These are phyloP conservation scores for Xylaria palmicola DNA, from an alignment of 495 filamentous ascomycete species.

Conservation along the genomic window DNA sequence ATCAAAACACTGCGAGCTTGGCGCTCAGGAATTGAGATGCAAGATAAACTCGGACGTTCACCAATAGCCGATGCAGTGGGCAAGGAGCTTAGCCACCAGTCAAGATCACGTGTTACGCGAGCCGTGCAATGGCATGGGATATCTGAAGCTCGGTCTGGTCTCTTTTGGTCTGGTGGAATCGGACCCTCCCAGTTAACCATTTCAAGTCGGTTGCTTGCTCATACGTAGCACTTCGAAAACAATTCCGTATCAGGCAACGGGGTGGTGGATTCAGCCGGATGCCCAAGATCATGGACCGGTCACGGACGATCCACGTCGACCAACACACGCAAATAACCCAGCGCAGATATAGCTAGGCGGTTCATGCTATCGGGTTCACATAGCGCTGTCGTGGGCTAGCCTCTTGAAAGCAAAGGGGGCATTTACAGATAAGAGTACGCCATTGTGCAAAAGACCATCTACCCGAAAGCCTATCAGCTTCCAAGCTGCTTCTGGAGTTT, in stretches of 20 bases:
- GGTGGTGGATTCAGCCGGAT: background rate
- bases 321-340: background rate
- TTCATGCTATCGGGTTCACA: background rate
- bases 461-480: background rate
- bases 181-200: background rate
- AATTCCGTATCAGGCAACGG: conserved; percentile 28
- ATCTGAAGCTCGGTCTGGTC: background rate
- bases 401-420: background rate
- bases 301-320: background rate
- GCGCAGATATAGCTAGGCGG: conserved; percentile 1
- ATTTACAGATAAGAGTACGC: background rate
- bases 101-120: background rate
- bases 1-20: background rate
- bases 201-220: background rate
- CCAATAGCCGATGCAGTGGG: background rate
- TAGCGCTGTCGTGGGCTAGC: background rate
- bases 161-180: background rate
- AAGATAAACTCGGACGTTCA: background rate
- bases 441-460: background rate
- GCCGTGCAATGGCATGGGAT: background rate
- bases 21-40: background rate
- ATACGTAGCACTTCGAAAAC: conserved; percentile 24
- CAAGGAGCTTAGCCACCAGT: background rate
- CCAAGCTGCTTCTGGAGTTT: conserved; percentile 1
- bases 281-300: background rate